Evolutionary conservation across 2,329 filamentous ascomycete species (phyloP).

Genomic region (Ophiostoma angusticollis): DNA sequence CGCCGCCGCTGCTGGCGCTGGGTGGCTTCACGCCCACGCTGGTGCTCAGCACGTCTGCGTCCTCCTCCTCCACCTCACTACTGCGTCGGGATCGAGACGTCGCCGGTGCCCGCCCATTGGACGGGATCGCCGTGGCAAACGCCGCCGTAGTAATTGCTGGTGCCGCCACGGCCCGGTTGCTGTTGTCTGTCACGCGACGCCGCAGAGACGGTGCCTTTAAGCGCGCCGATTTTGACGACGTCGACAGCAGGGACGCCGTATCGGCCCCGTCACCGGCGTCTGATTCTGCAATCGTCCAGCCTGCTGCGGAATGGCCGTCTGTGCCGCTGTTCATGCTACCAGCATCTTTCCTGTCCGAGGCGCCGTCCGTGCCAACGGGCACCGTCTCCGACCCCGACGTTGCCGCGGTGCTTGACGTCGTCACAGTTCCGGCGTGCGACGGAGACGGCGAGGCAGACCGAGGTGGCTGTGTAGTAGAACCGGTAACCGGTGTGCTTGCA

Average conservation of each 20-base stretch:
- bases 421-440: conserved; percentile 5
- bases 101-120: conserved; percentile 8
- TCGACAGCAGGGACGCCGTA: conserved; percentile 32
- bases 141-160: conserved; percentile 6
- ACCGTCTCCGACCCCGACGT: conserved; percentile 1
- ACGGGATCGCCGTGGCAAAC: conserved; percentile 11
- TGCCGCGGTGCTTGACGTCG: not conserved
- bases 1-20: conserved; percentile 20
- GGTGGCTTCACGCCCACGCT: conserved; percentile 40
- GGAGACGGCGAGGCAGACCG: conserved; percentile 7
- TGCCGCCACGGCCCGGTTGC: conserved; percentile 4
- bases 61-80: conserved; percentile 32
- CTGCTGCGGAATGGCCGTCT: not conserved
- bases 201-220: conserved; percentile 30
- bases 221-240: conserved; percentile 29
- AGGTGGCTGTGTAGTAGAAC: conserved; percentile 6
- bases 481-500: conserved; percentile 25
- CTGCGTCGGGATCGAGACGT: conserved; percentile 25
- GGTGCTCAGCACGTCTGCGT: conserved; percentile 27
- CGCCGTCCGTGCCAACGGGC: not conserved
- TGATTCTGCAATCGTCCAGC: not conserved
- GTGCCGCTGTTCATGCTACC: conserved; percentile 6
- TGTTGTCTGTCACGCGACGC: conserved; percentile 21
- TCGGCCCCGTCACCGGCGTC: conserved; percentile 23
- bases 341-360: conserved; percentile 8